Conservation (phyloP, 2,329 filamentous ascomycete species). For the Chalara sp. region DNA sequence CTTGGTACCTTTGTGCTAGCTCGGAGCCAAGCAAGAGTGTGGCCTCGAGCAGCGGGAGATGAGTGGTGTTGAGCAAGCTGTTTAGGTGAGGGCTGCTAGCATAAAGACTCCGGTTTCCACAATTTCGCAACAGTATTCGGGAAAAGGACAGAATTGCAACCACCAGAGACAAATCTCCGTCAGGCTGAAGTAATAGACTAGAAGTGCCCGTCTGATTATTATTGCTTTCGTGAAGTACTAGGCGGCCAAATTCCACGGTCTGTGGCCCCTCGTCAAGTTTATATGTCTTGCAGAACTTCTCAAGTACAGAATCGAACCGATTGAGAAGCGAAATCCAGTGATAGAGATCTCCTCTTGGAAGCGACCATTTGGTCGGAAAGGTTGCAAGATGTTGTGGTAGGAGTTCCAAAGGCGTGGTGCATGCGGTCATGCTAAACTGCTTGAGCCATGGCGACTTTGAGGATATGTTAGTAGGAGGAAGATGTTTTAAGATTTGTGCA, state of each 20-base stretch:
- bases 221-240: slow-evolving; percentile 48
- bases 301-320: slow-evolving; percentile 83
- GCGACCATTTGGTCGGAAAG: slow-evolving; percentile 89
- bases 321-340: slow-evolving; percentile 97
- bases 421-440: slow-evolving; percentile 68
- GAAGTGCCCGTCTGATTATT: slow-evolving; percentile 40
- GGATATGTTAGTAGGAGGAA: slow-evolving; percentile 13
- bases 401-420: slow-evolving; percentile 63
- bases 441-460: slow-evolving; percentile 78
- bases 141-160: slow-evolving; percentile 81
- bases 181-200: slow-evolving; percentile 53
- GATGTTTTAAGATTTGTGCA: not conserved
- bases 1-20: slow-evolving; percentile 87
- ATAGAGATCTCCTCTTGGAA: slow-evolving; percentile 90
- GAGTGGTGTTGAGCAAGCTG: slow-evolving; percentile 82
- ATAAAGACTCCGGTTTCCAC: slow-evolving; percentile 93
- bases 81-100: slow-evolving; percentile 87
- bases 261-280: slow-evolving; percentile 76
- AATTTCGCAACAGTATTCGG: slow-evolving; percentile 82
- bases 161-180: slow-evolving; percentile 76
- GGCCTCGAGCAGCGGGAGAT: slow-evolving; percentile 67
- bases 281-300: slow-evolving; percentile 75
- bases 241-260: slow-evolving; percentile 63
- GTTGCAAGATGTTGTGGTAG: slow-evolving; percentile 69
- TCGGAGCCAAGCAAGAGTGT: slow-evolving; percentile 78